Percentiles rank a stretch among this genome's conserved stretches.
Evolutionary conservation across 495 filamentous ascomycete genomes (phyloP).

Genomic region (Aspergillus sclerotioniger): DNA sequence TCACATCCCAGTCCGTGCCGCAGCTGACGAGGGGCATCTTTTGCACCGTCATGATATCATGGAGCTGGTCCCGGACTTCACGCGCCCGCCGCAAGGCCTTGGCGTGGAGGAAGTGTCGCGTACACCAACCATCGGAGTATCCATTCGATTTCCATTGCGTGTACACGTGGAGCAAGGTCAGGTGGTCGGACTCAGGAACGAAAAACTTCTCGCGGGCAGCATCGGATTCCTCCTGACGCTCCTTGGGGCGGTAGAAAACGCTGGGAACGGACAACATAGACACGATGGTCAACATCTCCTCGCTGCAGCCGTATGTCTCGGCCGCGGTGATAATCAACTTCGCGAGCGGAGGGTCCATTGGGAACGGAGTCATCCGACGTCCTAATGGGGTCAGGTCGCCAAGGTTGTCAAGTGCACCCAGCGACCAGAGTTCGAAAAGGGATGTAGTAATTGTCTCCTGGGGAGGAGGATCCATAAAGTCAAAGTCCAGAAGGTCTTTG

Average conservation of each 20-base stretch:
- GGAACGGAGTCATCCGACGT: conserved; percentile 92
- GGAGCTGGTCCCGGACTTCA: conserved; percentile 89
- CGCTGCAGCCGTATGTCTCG: conserved; percentile 85
- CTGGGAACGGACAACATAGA: conserved; percentile 96
- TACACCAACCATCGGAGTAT: conserved; percentile 87
- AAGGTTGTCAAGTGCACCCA: conserved; percentile 90
- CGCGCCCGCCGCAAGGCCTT: conserved; percentile 88
- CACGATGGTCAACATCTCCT: conserved; percentile 98
- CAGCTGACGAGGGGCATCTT: conserved; percentile 86
- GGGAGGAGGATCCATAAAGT: conserved; percentile 98
- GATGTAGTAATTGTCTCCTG: conserved; percentile 98
- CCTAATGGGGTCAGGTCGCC: conserved; percentile 88
- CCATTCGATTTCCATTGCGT: conserved; percentile 93
- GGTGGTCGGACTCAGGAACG: conserved; percentile 93
- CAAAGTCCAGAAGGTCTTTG: conserved; percentile 92
- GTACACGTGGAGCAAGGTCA: conserved; percentile 95
- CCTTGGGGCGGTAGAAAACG: conserved; percentile 97
- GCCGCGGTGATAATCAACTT: conserved; percentile 89
- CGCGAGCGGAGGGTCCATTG: conserved; percentile 91
- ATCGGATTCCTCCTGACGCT: conserved; percentile 95
- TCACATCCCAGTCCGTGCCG: conserved; percentile 94
- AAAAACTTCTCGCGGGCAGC: conserved; percentile 98
- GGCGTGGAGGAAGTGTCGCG: conserved; percentile 85
- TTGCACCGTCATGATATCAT: conserved; percentile 92
- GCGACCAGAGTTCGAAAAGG: conserved; percentile 95